Base-by-base conservation (phyloP, 2,329 filamentous ascomycete species). In the Dryadomyces quercivorus region DNA sequence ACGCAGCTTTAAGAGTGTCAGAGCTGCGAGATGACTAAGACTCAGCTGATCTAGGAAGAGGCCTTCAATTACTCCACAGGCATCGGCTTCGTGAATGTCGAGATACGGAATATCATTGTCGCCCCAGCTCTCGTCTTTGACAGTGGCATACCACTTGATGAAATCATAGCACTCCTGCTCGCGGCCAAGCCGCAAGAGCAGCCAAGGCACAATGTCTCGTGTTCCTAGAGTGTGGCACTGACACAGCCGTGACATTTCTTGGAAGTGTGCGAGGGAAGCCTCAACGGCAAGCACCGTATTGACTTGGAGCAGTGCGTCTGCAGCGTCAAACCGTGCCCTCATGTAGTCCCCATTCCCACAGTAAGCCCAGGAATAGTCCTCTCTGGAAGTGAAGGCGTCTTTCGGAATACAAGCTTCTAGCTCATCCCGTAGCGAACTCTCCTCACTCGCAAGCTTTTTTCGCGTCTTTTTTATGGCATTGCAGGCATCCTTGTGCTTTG, bases 151-250 rank as follows among this genome's bases (percentile, higher is more conserved):
- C 73, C 70, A 76, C 62, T 74, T 76, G 59, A 75, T 38, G 54
- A 75, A 75, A 58, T 74, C 70, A 59, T 75, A 75, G 61, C 64
- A 66, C 45, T 66, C 64, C 54, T 69, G 66, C 46, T 68, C 66
- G 31, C 58, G 59, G 31, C 59, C 65, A 7, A 68, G 61, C 22
- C 63, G 64, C 38, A 69, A 60, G 48, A 65, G 50, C 21, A 67
- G 60, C 20, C 43, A 49, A 6, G 55, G 55, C 10, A 57, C 46
- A 42, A 60, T 49, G 45, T 54, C 51, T 48, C 60, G 59, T 51
- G 50, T 5, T 26, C 52, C 51, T 44, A 59, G 40, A 50, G 51
- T 57, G 51, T 60, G 58, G 4, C 5, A n/a, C n/a, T 45, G 55
- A 50, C 45, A 51, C 40, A 57, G 55, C 36, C 54, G 56, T 12